Evolutionary conservation across 805 yeast species (phyloP).

Genomic region (Saturnispora besseyi): DNA sequence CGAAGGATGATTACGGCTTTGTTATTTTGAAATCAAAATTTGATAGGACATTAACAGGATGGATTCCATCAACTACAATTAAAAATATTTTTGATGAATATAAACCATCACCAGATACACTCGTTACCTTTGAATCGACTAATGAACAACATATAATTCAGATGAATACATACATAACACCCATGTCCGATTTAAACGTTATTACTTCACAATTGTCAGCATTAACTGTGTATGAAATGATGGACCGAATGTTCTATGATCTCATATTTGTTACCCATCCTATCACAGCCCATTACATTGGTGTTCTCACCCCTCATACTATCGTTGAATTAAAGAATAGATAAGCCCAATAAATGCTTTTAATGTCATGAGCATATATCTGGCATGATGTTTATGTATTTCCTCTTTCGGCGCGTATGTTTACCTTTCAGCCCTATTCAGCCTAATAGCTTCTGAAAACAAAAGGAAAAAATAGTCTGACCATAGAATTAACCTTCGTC

Average conservation of each 20-base stretch:
- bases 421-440: neutral
- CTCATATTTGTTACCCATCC: neutral
- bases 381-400: neutral
- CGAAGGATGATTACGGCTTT: neutral
- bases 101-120: neutral
- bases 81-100: neutral
- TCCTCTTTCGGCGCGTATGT: neutral
- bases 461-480: neutral
- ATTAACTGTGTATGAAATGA: constrained; percentile 4
- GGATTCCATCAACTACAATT: neutral
- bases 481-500: neutral
- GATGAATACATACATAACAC: neutral
- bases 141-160: neutral
- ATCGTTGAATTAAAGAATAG: neutral
- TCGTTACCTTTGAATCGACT: neutral
- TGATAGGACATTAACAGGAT: neutral
- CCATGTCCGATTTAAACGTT: neutral
- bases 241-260: constrained; percentile 3
- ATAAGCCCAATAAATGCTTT: neutral
- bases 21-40: constrained; percentile 2
- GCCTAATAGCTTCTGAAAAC: neutral
- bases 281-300: neutral
- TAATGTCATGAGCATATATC: neutral
- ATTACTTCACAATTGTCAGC: neutral
- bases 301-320: neutral